Percentiles rank a stretch among this genome's conserved stretches.
These are phyloP conservation scores for Begonia masoniana DNA, from an alignment of 306 rosid genomes.

Conservation along the genomic window DNA sequence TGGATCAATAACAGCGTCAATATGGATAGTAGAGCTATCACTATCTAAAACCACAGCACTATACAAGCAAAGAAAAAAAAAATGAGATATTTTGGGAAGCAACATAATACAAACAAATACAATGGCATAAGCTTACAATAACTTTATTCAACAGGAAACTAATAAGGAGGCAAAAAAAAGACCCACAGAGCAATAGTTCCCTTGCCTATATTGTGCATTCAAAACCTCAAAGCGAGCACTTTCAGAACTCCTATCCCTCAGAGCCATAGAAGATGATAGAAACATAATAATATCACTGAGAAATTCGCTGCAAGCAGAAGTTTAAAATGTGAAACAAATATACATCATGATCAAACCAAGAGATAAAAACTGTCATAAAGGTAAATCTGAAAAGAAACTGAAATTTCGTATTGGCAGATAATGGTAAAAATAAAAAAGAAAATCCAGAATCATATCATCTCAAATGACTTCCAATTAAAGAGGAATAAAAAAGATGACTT, in stretches of 20 bases:
- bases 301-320: slow-evolving; percentile 55
- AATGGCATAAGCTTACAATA: too few species aligned
- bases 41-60: slow-evolving; percentile 69
- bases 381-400: too few species aligned
- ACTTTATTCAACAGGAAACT: neutral
- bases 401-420: too few species aligned
- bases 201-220: slow-evolving; percentile 61
- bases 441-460: too few species aligned
- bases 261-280: slow-evolving; percentile 81
- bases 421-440: too few species aligned
- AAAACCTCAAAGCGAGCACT: slow-evolving; percentile 80
- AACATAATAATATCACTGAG: slow-evolving; percentile 72
- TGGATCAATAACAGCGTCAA: slow-evolving; percentile 92
- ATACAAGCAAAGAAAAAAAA: slow-evolving; percentile 22
- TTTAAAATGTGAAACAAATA: neutral
- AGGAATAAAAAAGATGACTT: too few species aligned
- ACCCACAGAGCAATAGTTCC: slow-evolving; percentile 1
- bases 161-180: neutral
- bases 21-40: slow-evolving; percentile 73
- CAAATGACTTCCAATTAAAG: too few species aligned
- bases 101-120: too few species aligned
- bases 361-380: too few species aligned
- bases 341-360: neutral
- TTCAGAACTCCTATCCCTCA: slow-evolving; percentile 71
- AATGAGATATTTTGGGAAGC: slow-evolving; percentile 9